Conservation (phyloP, 345 rosid species). For the Corchorus capsularis region DNA sequence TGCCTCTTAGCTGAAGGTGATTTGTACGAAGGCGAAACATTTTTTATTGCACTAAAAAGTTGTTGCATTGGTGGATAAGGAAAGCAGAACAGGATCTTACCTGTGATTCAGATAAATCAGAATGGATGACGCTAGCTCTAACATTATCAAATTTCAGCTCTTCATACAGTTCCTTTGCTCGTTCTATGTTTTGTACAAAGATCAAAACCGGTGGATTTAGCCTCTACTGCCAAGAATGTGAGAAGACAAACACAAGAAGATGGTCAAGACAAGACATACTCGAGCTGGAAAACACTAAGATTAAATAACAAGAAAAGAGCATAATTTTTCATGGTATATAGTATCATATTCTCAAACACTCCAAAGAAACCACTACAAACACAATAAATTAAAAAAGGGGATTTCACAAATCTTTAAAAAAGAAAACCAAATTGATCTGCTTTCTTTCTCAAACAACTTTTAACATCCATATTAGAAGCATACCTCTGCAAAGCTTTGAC, state of each 20-base stretch:
- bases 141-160: constrained; percentile 77
- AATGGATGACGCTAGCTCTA: constrained; percentile 78
- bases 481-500: constrained; percentile 95
- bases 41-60: background rate
- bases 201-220: constrained; percentile 90
- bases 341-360: background rate
- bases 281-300: background rate
- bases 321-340: background rate
- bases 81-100: constrained; percentile 35
- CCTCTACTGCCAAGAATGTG: constrained; percentile 61
- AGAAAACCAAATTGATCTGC: background rate
- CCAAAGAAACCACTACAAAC: constrained; percentile 7
- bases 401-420: background rate
- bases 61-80: background rate
- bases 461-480: constrained; percentile 16
- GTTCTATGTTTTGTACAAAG: constrained; percentile 88
- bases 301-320: background rate
- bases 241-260: constrained; percentile 19
- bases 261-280: constrained; percentile 25
- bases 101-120: constrained; percentile 76
- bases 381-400: background rate
- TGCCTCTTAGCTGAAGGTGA: background rate
- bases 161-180: constrained; percentile 81
- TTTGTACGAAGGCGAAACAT: background rate
- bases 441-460: background rate